Evolutionary conservation across 2,329 filamentous ascomycete genomes (phyloP), one percentile per base, ranked within the genome.

Genomic region (Didymella keratinophila): DNA sequence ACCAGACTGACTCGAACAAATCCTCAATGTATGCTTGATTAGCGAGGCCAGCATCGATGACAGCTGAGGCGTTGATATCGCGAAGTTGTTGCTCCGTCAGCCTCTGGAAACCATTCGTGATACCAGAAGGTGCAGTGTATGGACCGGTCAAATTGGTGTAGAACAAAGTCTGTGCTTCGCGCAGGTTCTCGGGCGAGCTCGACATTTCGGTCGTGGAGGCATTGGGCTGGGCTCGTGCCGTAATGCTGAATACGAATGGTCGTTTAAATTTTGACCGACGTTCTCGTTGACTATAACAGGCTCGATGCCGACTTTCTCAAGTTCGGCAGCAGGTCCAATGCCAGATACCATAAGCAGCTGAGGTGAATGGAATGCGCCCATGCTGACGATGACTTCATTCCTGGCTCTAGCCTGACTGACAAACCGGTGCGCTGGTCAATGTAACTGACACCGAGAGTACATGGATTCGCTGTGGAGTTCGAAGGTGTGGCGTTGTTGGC

Each of bases 341-440:
- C 78, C 78, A 28, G 27, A 76, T 66, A 79, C 60, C 70, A 77
- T 75, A 12, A 79, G 65, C 0, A 79, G 66, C 43, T 79, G 76
- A n/a, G 78, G 77, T 3, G 65, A 69, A 58, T 70, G 63, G 37
- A 78, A 69, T 2, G 70, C 72, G 9, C 78, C 77, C 25, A 73
- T 75, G 36, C 68, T 69, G 2, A 74, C 43, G 16, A 74, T 71
- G 42, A 72, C 58, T 52, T 71, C 71, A 2, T 69, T 71, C 0
- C 52, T 67, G 9, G 73, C 74, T n/a, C 64, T 66, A 2, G 75
- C 68, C 18, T 69, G 64, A 21, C 61, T 66, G 5, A 68, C 61
- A 11, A 69, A 61, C 68, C 69, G 18, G 67, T 72, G 3, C 34
- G 25, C 28, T 73, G 62, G 16, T 72, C 62, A 12, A 69, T 68